Base-by-base conservation (phyloP, 2,329 filamentous ascomycete genomes). In the Penicillium polonicum region DNA sequence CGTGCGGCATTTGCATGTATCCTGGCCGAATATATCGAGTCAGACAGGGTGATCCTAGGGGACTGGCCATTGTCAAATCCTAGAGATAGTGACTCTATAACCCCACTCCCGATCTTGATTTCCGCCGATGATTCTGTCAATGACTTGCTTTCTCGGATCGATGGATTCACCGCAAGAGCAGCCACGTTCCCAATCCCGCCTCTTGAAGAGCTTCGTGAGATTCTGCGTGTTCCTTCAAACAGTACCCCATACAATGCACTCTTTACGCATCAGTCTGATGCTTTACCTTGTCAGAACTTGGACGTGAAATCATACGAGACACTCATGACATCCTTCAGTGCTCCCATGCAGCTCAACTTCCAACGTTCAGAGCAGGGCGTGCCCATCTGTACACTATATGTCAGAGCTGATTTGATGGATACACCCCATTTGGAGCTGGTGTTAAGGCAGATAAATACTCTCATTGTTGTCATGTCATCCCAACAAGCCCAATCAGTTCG, bases 1-100 rank as follows among this genome's bases (percentile, higher is more conserved):
- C 55, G 46, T 39, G 55, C 45, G 3, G 51, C 59, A 19, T 60
- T 60, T 50, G 59, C 59, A 38, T 55, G 33, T 15, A 60, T 48
- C n/a, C n/a, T 58, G 5, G 29, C 55, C 10, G 55, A 60, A 39
- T 60, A 58, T 23, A 39, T 58, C 23, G 59, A 60, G 19, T 48
- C 51, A 7, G 59, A 60, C 8, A 45, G 27, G 15, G 25, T 59
- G 6, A 48, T 56, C 23, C 4, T 59, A 12, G 46, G 33, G 6
- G 52, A 59, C 5, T 36, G 27, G 29, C 12, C 36, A 19, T 38
- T 27, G 3, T 15, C 21, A 12, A 21, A 29, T 31, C 10, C 23
- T 7, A 21, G 4, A n/a, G 23, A 29, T 19, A 12, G 46, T 5
- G 27, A 6, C 21, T 48, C 42, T 4, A 15, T 39, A 44, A 25